Evolutionary conservation across 1,139 yeast genomes (phyloP).

Genomic region (Entelexis sorbosivorans): DNA sequence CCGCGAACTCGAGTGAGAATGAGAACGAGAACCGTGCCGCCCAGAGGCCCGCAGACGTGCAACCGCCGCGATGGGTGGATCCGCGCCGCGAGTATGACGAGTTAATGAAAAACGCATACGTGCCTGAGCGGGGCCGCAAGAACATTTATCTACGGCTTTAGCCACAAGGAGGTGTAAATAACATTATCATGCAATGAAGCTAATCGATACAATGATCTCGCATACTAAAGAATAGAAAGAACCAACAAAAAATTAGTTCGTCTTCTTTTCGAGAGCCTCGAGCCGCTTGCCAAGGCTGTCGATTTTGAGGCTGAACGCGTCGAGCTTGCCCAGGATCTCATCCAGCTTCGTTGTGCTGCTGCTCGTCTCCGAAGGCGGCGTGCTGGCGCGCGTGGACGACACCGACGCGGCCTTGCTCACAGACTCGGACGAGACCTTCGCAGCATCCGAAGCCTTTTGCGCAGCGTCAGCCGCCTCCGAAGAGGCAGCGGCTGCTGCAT

Average conservation of each 20-base stretch:
- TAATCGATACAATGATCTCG: not conserved
- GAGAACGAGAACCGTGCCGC: not conserved
- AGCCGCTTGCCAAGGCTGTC: slow-evolving; percentile 9
- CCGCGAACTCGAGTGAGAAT: not conserved
- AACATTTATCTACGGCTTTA: slow-evolving; percentile 14
- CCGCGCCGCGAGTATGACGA: slow-evolving; percentile 19
- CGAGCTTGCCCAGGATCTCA: slow-evolving; percentile 9
- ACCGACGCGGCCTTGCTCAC: slow-evolving; percentile 4
- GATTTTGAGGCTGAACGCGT: slow-evolving; percentile 8
- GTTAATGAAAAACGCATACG: slow-evolving; percentile 20
- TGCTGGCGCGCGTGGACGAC: not conserved
- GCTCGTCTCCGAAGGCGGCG: not conserved
- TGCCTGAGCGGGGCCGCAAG: slow-evolving; percentile 22
- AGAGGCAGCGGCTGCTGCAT: slow-evolving; percentile 4
- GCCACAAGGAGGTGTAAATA: not conserved
- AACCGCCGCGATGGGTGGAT: slow-evolving; percentile 15
- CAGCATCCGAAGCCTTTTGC: not conserved
- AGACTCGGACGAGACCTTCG: not conserved
- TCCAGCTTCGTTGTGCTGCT: slow-evolving; percentile 8
- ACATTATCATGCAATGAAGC: not conserved
- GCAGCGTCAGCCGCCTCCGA: slow-evolving; percentile 3
- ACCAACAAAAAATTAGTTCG: not conserved
- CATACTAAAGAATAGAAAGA: not conserved
- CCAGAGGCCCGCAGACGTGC: not conserved
- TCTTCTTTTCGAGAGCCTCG: slow-evolving; percentile 8